Evolutionary conservation across 345 rosid genomes (phyloP), one percentile per base, ranked within the genome.

Genomic region (Salix suchowensis): DNA sequence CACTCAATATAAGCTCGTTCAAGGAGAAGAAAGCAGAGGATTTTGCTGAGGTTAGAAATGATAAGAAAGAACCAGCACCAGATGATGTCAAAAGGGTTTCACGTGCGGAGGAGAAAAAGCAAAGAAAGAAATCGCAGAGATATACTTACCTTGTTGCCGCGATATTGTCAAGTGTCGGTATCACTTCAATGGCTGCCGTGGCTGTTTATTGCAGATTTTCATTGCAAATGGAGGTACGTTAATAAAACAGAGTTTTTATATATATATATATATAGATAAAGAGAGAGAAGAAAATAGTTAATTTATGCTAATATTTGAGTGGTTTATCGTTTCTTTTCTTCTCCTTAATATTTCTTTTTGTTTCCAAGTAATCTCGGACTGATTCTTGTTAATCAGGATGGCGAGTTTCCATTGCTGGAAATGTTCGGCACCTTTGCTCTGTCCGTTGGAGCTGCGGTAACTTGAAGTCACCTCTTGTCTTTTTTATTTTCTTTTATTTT

Each of bases 361-460:
- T 67, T 37, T 34, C 46, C 37, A 37, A 34, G 37, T 37, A 34
- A 65, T 52, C 36, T 28, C 26, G 6, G 6, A 18, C 11, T 15
- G 48, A 1, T 18, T 30, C 5, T 3, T 26, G 5, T 18, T 4
- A 23, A 16, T 39, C 48, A 21, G 94, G 98, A 97, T 67, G 89
- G 92, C 46, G 94, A 89, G 72, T 85, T 93, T 30, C 90, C 98
- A 10, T 42, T 90, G n/a, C 65, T 73, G 28, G 98, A 95, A 81
- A 88, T 95, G 92, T 88, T 95, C 42, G 94, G 98, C 54, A 93
- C 98, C 68, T 95, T 93, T 82, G 89, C 94, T 62, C 90, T 93
- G 39, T 90, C 98, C 2, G 94, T 95, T 61, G 98, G 97, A 4
- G 98, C 98, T 21, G 97, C 94, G 13, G 98, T 95, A 81, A 88